These are phyloP conservation scores for Mycena vitilis DNA, from an alignment of 768 basidiomycete genomes.

Conservation along the genomic window DNA sequence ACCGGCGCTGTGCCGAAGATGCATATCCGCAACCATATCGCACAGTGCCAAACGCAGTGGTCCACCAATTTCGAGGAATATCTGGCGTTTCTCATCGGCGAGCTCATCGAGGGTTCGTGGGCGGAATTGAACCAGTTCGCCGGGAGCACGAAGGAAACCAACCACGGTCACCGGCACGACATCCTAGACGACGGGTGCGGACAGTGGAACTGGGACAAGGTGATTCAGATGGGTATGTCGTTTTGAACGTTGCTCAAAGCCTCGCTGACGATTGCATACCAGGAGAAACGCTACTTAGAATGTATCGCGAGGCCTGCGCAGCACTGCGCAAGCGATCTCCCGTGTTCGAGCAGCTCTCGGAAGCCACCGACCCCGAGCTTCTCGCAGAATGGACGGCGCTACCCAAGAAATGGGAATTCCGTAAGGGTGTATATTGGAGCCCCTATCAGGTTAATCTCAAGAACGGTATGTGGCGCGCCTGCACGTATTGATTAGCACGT, in stretches of 20 bases:
- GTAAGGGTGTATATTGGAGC: background rate
- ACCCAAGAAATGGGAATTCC: background rate
- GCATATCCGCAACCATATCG: conserved; percentile 44
- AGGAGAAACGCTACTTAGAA: background rate
- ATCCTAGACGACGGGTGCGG: conserved; percentile 40
- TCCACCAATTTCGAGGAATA: conserved; percentile 40
- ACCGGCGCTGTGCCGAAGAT: conserved; percentile 43
- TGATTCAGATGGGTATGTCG: conserved; percentile 6
- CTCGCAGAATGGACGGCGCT: background rate
- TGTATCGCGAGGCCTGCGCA: background rate
- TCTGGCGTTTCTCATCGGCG: conserved; percentile 41
- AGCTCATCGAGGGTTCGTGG: conserved; percentile 44
- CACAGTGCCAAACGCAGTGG: conserved; percentile 39
- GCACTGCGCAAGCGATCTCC: background rate
- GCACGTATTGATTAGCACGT: too few species aligned
- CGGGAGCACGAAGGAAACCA: conserved; percentile 44
- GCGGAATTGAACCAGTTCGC: conserved; percentile 42
- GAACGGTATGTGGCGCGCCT: background rate
- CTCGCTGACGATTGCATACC: background rate
- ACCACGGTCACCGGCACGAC: conserved; percentile 47
- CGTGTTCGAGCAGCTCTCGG: background rate
- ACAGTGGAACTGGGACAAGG: conserved; percentile 45
- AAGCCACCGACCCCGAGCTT: background rate
- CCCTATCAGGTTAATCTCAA: background rate
- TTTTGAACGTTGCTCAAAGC: background rate